Conservation (phyloP, 192 early-diverging fungal species). For the Podila clonocystis region DNA sequence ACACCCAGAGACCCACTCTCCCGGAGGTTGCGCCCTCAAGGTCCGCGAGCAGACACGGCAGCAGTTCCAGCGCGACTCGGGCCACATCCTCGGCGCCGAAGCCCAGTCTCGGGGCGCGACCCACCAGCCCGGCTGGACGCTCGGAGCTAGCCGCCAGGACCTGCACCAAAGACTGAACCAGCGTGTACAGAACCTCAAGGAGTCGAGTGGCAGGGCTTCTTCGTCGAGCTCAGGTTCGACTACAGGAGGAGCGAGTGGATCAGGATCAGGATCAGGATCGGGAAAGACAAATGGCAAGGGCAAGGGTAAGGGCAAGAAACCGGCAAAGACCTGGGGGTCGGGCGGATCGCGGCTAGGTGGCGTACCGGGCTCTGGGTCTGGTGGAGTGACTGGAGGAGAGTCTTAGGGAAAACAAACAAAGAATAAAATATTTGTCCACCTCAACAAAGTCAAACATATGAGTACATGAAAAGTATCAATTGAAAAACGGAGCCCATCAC, state of each 20-base stretch:
- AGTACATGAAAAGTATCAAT: too few relatives aligned
- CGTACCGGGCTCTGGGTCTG: constrained; percentile 25
- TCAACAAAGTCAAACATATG: too few relatives aligned
- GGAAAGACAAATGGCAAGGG: constrained; percentile 8
- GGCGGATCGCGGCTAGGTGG: constrained; percentile 36
- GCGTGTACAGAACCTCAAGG: constrained; percentile 26
- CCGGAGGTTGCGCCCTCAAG: constrained; percentile 26
- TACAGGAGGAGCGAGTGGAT: neutral
- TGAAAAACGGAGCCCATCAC: neutral
- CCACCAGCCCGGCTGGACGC: constrained; percentile 39
- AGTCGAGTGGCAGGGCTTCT: constrained; percentile 14
- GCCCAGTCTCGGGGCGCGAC: constrained; percentile 27
- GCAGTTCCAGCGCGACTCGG: constrained; percentile 44
- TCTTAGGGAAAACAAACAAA: too few relatives aligned
- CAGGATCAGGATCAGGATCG: constrained; percentile 1
- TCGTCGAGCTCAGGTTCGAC: constrained; percentile 8
- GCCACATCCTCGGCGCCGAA: constrained; percentile 41
- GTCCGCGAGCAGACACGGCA: constrained; percentile 34
- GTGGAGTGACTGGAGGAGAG: neutral
- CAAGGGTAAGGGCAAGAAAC: constrained; percentile 18
- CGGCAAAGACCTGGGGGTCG: constrained; percentile 31
- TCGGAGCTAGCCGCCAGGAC: constrained; percentile 18
- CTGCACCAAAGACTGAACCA: constrained; percentile 33
- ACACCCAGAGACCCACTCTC: constrained; percentile 49
- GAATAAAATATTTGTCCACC: too few relatives aligned